Base-by-base conservation (phyloP, 257 asterid genomes). In the Vinca minor region DNA sequence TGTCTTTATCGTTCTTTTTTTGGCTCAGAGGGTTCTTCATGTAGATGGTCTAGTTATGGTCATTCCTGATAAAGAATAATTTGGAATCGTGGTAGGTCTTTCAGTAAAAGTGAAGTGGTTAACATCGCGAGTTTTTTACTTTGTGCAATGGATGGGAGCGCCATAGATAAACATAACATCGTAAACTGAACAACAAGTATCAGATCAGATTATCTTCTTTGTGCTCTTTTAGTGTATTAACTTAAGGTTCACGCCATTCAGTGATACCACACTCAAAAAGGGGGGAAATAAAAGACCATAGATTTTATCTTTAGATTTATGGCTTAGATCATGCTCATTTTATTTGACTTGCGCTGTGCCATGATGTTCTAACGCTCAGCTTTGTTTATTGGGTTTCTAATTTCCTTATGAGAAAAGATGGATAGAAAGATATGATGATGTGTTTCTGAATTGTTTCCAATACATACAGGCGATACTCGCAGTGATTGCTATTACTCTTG, bases 401-500 rank as follows among this genome's bases (percentile, higher is more conserved):
- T 15, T 44, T 13, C 20, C 4, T 44, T 3, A 0, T 44, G 49
- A 15, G 49, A 41, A 4, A 8, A 41, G 46, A 44, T 44, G 49
- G 4, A 6, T 3, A 44, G 17, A 44, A 15, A 44, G 49, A 4
- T 15, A 15, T 44, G 20, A 0, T 44, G 6, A 13, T 44, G 45
- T 42, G 7, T 15, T 39, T 13, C 20, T 62, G 57, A 31, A 42
- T 60, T 25, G 42, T 32, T 54, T 14, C 4, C 13, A 18, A 45
- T 54, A 21, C 28, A 18, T 47, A 70, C 87, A 91, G 96, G 90
- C 95, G 49, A 48, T 85, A 63, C 79, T 91, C 14, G 90, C 94
- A 56, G 63, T 85, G 46, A 69, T 91, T 70, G 91, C 93, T 63
- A 77, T 91, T 66, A 84, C 86, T 66, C 80, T 91, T 57, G 95